A percentile compares a stretch with the other conserved stretches of the same genome.
Evolutionary conservation across 2,329 filamentous ascomycete genomes (phyloP).

Genomic region (Capronia coronata): DNA sequence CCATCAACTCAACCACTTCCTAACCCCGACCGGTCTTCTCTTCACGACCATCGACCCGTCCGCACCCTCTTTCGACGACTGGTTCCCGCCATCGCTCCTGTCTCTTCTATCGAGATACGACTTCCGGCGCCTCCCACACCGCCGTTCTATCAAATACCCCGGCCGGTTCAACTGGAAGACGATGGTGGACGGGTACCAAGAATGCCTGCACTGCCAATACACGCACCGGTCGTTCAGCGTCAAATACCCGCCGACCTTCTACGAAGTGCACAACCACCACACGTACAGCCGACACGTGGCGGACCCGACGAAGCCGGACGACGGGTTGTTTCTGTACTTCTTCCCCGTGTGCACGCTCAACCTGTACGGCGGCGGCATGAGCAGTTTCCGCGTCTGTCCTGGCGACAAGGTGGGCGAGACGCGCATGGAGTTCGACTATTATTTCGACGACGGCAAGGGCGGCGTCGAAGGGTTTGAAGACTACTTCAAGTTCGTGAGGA

Average conservation of each 20-base stretch:
- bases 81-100: slow-evolving; percentile 47
- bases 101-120: slow-evolving; percentile 45
- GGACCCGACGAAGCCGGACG: slow-evolving; percentile 47
- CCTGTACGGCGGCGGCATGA: slow-evolving; percentile 54
- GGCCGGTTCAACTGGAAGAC: slow-evolving; percentile 56
- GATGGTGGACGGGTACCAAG: slow-evolving; percentile 55
- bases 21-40: slow-evolving; percentile 49
- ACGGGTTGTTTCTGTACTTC: slow-evolving; percentile 53
- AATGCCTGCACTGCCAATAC: slow-evolving; percentile 55
- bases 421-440: slow-evolving; percentile 56
- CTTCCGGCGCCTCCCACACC: slow-evolving; percentile 49
- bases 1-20: slow-evolving; percentile 33
- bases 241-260: slow-evolving; percentile 51
- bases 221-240: slow-evolving; percentile 52
- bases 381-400: slow-evolving; percentile 51
- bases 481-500: slow-evolving; percentile 52
- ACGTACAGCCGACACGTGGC: slow-evolving; percentile 54
- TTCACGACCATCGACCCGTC: slow-evolving; percentile 48
- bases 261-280: slow-evolving; percentile 48
- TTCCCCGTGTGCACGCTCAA: slow-evolving; percentile 53
- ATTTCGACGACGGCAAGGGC: slow-evolving; percentile 42
- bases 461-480: slow-evolving; percentile 48
- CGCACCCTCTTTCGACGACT: slow-evolving; percentile 47
- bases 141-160: slow-evolving; percentile 49
- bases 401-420: slow-evolving; percentile 45